These are phyloP conservation scores for Fusarium sp. DNA, from an alignment of 2,329 filamentous ascomycete species.

Conservation along the genomic window DNA sequence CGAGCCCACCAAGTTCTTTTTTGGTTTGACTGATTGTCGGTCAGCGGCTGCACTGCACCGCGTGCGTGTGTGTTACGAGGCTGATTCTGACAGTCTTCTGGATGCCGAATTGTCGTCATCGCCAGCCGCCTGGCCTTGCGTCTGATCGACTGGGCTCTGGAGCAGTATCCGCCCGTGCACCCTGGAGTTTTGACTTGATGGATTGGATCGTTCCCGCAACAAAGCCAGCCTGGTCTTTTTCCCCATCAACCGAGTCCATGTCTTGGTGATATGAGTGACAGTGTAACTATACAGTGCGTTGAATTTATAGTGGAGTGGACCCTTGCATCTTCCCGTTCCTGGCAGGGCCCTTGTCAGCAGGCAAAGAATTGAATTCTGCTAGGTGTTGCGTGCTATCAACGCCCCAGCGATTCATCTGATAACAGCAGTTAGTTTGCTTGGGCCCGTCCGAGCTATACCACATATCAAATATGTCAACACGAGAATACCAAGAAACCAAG, in stretches of 20 bases:
- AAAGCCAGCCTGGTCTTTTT: slow-evolving; percentile 34
- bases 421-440: not conserved
- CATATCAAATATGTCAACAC: not conserved
- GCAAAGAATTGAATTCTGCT: not conserved
- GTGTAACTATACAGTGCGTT: slow-evolving; percentile 6
- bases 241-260: slow-evolving; percentile 28
- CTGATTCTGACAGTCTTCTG: slow-evolving; percentile 21
- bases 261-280: slow-evolving; percentile 15
- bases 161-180: slow-evolving; percentile 36
- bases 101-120: slow-evolving; percentile 9
- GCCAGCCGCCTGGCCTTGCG: not conserved
- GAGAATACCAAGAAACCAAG: not conserved
- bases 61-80: slow-evolving; percentile 31
- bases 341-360: slow-evolving; percentile 19
- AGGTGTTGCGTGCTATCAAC: slow-evolving; percentile 15
- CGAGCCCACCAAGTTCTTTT: slow-evolving; percentile 35
- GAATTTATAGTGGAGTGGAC: slow-evolving; percentile 2
- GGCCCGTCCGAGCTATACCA: not conserved
- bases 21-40: slow-evolving; percentile 19
- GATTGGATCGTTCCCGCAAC: slow-evolving; percentile 34
- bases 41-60: slow-evolving; percentile 22
- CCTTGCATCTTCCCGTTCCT: slow-evolving; percentile 30
- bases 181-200: slow-evolving; percentile 28
- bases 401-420: not conserved
- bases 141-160: slow-evolving; percentile 12